Percentiles rank a stretch among this genome's conserved stretches.
These are phyloP conservation scores for Polytolypa hystricis DNA, from an alignment of 2,329 filamentous ascomycete genomes.

Conservation along the genomic window DNA sequence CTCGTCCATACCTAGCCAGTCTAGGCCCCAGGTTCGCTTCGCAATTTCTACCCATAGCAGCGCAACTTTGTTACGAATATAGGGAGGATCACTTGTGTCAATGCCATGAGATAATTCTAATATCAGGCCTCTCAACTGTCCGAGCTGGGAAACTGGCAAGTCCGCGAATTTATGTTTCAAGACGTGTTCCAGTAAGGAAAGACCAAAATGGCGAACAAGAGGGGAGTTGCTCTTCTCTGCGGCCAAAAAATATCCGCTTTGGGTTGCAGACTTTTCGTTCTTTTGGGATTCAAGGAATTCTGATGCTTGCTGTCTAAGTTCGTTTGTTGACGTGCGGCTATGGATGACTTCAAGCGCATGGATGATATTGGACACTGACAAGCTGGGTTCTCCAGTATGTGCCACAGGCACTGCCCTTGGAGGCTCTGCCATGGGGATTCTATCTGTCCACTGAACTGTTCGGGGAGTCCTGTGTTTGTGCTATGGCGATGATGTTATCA, in stretches of 20 bases:
- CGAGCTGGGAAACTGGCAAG: slow-evolving; percentile 57
- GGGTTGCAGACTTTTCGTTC: slow-evolving; percentile 63
- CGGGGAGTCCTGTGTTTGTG: too few relatives aligned
- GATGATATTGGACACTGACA: slow-evolving; percentile 45
- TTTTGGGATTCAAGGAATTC: slow-evolving; percentile 80
- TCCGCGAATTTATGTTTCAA: slow-evolving; percentile 76
- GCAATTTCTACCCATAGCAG: slow-evolving; percentile 92
- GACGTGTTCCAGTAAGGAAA: slow-evolving; percentile 82
- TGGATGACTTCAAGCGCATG: slow-evolving; percentile 83
- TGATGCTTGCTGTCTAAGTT: slow-evolving; percentile 70
- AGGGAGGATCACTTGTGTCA: slow-evolving; percentile 61
- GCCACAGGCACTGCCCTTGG: background rate
- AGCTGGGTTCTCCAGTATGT: background rate
- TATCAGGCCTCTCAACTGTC: slow-evolving; percentile 62
- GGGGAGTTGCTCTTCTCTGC: slow-evolving; percentile 63
- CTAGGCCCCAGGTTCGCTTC: slow-evolving; percentile 81
- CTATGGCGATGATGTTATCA: too few relatives aligned
- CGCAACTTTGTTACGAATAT: slow-evolving; percentile 84
- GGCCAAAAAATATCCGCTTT: slow-evolving; percentile 75
- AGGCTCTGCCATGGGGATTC: background rate
- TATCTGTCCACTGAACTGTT: background rate
- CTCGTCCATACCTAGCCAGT: slow-evolving; percentile 92
- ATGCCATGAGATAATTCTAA: slow-evolving; percentile 65
- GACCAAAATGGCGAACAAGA: slow-evolving; percentile 82
- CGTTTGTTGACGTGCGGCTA: slow-evolving; percentile 67